Evolutionary conservation across 2,329 filamentous ascomycete genomes (phyloP).

Genomic region (Exophiala mesophila): DNA sequence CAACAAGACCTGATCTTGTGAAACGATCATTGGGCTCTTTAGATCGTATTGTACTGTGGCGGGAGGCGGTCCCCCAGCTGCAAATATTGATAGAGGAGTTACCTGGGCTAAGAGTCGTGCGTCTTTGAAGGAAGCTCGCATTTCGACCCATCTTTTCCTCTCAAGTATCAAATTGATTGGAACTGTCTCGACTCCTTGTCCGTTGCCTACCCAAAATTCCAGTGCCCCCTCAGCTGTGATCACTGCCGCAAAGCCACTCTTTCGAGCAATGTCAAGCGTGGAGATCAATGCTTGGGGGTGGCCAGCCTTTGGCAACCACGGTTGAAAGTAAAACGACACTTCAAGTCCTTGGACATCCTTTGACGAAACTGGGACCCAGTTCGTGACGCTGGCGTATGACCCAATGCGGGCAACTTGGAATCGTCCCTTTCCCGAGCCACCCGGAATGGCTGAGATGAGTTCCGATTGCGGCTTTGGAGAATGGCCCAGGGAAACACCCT

Average conservation of each 20-base stretch:
- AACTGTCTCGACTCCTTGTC: conserved; percentile 5
- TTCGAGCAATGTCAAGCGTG: conserved; percentile 6
- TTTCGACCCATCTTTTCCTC: too few species aligned
- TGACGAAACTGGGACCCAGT: not conserved
- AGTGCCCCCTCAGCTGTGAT: conserved; percentile 7
- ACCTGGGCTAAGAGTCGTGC: too few species aligned
- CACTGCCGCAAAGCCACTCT: conserved; percentile 15
- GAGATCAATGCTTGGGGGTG: conserved; percentile 18
- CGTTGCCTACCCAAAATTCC: conserved; percentile 11
- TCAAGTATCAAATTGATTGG: conserved; percentile 7
- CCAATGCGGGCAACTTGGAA: conserved; percentile 13
- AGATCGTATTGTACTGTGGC: too few species aligned
- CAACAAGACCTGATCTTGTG: too few species aligned
- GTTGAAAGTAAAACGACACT: conserved; percentile 14
- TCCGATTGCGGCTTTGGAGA: conserved; percentile 5
- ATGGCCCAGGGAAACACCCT: conserved; percentile 10
- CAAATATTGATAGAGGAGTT: too few species aligned
- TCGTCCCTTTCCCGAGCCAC: conserved; percentile 5
- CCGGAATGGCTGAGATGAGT: conserved; percentile 9
- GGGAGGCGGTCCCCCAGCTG: too few species aligned
- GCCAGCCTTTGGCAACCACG: conserved; percentile 6
- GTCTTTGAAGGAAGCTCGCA: too few species aligned
- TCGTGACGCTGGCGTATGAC: conserved; percentile 11
- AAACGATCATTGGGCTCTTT: too few species aligned
- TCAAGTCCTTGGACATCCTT: not conserved